Evolutionary conservation across 2,329 filamentous ascomycete genomes (phyloP).

Genomic region (Paracoccidioides brasiliensis): DNA sequence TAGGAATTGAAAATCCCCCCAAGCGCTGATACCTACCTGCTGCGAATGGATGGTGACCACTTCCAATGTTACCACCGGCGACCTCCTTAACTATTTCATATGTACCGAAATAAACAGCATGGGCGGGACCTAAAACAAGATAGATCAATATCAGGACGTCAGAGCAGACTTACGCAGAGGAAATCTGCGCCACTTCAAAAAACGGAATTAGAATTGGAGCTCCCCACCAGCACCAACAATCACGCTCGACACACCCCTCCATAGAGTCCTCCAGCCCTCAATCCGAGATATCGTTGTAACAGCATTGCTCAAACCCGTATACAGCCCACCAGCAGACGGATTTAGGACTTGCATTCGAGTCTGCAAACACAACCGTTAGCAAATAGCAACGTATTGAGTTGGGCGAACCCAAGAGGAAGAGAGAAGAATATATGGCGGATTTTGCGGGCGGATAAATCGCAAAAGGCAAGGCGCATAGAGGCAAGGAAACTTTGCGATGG

Average conservation of each 20-base stretch:
- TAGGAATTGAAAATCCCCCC: not conserved
- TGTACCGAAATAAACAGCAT: constrained; percentile 96
- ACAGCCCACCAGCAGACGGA: constrained; percentile 64
- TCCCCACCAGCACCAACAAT: constrained; percentile 78
- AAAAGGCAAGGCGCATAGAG: not conserved
- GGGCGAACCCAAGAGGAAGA: not conserved
- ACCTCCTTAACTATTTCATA: constrained; percentile 95
- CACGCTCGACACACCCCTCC: constrained; percentile 93
- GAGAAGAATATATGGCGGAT: not conserved
- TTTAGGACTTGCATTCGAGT: constrained; percentile 97
- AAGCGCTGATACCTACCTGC: constrained; percentile 50
- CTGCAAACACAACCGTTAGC: constrained; percentile 35
- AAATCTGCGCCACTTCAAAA: not conserved
- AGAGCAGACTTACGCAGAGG: not conserved
- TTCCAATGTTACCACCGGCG: constrained; percentile 76
- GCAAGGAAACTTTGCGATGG: not conserved
- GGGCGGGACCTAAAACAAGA: constrained; percentile 60
- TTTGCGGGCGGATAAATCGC: not conserved
- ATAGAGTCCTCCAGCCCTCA: constrained; percentile 82
- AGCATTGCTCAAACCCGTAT: constrained; percentile 81
- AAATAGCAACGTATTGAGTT: not conserved
- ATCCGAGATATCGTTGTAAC: constrained; percentile 82
- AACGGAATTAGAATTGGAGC: not conserved
- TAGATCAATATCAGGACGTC: constrained; percentile 13
- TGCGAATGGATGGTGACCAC: constrained; percentile 82